Percentiles rank a stretch among this genome's conserved stretches.
These are phyloP conservation scores for Phallus indusiatus DNA, from an alignment of 768 basidiomycete genomes.

Conservation along the genomic window DNA sequence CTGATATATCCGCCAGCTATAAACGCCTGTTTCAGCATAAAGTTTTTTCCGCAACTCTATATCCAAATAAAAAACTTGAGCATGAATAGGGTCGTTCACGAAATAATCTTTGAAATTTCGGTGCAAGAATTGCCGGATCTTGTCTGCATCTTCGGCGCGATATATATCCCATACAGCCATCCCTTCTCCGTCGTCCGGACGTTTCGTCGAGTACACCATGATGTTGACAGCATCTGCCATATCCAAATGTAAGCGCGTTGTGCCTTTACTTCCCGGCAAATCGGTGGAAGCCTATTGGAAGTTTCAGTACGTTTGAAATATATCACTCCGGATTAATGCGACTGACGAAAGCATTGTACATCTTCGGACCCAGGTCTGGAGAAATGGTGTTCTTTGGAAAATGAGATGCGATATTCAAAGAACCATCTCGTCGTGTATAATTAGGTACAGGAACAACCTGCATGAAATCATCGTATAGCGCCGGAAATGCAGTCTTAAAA, in stretches of 20 bases:
- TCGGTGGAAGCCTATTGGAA: conserved; percentile 45
- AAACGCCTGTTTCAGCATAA: conserved; percentile 56
- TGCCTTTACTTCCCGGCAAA: conserved; percentile 61
- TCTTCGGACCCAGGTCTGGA: conserved; percentile 85
- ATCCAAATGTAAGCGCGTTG: conserved; percentile 88
- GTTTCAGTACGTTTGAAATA: neutral
- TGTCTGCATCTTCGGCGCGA: conserved; percentile 70
- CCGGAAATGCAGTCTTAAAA: conserved; percentile 76
- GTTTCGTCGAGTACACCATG: conserved; percentile 63
- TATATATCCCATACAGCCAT: conserved; percentile 91
- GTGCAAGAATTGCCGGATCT: conserved; percentile 65
- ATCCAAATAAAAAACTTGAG: conserved; percentile 83
- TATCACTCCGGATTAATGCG: neutral
- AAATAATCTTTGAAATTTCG: conserved; percentile 46
- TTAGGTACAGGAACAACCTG: conserved; percentile 78
- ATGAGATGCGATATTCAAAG: conserved; percentile 81
- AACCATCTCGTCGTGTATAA: conserved; percentile 86
- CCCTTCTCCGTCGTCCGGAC: conserved; percentile 53
- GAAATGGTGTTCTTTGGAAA: conserved; percentile 71
- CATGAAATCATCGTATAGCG: conserved; percentile 79
- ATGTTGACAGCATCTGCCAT: conserved; percentile 92
- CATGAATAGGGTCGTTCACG: conserved; percentile 78
- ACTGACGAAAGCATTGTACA: conserved; percentile 77
- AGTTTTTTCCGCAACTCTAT: conserved; percentile 55
- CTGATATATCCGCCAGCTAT: conserved; percentile 80